These are phyloP conservation scores for Diaporthe vaccinii DNA, from an alignment of 2,329 filamentous ascomycete genomes.

Conservation along the genomic window DNA sequence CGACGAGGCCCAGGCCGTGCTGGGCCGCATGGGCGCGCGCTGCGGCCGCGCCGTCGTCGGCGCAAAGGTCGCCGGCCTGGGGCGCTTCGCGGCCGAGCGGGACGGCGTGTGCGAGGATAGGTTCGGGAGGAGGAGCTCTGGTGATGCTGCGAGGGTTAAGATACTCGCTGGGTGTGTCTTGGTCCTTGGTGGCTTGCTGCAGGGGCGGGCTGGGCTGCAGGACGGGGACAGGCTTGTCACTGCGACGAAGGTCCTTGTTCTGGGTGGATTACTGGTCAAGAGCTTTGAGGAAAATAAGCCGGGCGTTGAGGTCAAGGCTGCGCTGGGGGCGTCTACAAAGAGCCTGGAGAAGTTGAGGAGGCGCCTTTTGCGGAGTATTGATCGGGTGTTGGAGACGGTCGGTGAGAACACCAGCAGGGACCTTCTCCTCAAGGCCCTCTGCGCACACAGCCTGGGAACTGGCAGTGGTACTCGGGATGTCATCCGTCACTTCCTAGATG, in stretches of 20 bases:
- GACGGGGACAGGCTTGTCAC: slow-evolving; percentile 66
- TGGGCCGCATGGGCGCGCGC: slow-evolving; percentile 79
- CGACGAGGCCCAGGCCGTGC: slow-evolving; percentile 77
- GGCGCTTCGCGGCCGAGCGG: slow-evolving; percentile 55
- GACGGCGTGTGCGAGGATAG: slow-evolving; percentile 46
- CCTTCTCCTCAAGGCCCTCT: slow-evolving; percentile 79
- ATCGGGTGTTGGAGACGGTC: slow-evolving; percentile 76
- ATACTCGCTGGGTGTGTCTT: slow-evolving; percentile 67
- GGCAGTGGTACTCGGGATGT: slow-evolving; percentile 86
- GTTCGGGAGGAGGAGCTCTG: slow-evolving; percentile 46
- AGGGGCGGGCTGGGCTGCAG: slow-evolving; percentile 51
- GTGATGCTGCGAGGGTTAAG: slow-evolving; percentile 58
- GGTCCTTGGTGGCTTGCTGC: slow-evolving; percentile 63
- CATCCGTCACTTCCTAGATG: slow-evolving; percentile 81
- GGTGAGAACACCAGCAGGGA: slow-evolving; percentile 63
- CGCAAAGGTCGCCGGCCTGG: slow-evolving; percentile 72
- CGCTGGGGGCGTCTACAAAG: slow-evolving; percentile 73
- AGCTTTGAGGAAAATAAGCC: slow-evolving; percentile 69
- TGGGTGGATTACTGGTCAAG: slow-evolving; percentile 82
- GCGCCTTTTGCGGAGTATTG: slow-evolving; percentile 75
- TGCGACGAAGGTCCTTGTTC: slow-evolving; percentile 79
- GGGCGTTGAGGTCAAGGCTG: slow-evolving; percentile 51
- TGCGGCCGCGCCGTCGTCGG: slow-evolving; percentile 82
- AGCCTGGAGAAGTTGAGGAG: slow-evolving; percentile 73
- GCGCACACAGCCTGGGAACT: slow-evolving; percentile 85